Conservation (phyloP, 164 flowering plant genomes). For the Pachysandra terminalis region DNA sequence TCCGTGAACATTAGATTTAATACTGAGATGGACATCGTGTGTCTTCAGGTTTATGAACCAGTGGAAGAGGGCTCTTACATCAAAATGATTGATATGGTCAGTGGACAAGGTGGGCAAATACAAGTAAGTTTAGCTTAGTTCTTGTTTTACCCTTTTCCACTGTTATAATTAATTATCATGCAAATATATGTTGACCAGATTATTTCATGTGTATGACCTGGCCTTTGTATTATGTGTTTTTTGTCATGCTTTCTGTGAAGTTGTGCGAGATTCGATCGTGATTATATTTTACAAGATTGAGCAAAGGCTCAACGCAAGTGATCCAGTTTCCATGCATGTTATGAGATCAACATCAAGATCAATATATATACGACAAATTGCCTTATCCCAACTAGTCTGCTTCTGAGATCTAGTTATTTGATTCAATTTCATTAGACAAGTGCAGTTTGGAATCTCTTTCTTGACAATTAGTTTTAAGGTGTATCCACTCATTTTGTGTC, state of each 20-base stretch:
- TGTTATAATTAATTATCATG: no score
- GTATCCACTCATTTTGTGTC: no score
- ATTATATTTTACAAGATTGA: neutral
- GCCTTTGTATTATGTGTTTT: neutral
- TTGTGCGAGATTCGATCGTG: neutral
- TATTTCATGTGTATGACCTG: neutral
- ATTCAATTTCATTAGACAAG: no score
- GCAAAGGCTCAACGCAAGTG: no score
- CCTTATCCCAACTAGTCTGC: no score
- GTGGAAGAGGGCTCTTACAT: slow-evolving; percentile 98
- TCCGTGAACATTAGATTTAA: neutral
- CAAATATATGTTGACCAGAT: neutral
- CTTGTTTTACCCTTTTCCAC: neutral
- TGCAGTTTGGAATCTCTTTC: no score
- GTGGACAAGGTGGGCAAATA: slow-evolving; percentile 96
- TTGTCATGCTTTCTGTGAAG: neutral
- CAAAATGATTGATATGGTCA: slow-evolving; percentile 97
- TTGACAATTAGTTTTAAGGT: neutral
- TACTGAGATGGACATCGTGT: neutral
- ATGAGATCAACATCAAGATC: no score
- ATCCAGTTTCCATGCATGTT: no score
- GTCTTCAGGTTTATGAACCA: slow-evolving; percentile 85
- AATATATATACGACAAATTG: no score
- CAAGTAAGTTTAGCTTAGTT: slow-evolving; percentile 51
- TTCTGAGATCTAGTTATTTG: neutral